Conservation (phyloP, 108 stramenopile genomes). For the Licmophora abbreviata region DNA sequence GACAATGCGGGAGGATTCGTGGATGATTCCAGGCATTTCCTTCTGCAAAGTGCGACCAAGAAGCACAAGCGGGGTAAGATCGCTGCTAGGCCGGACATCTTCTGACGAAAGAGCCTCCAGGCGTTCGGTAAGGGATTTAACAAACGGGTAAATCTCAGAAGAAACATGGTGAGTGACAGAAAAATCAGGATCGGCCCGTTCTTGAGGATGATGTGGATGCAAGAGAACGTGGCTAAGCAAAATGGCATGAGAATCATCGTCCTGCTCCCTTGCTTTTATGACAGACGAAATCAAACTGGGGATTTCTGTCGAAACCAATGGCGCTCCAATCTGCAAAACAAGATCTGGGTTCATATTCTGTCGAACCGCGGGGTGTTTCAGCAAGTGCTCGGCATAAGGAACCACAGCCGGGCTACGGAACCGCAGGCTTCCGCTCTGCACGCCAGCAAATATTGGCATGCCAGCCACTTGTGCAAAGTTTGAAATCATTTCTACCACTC, state of each 20-base stretch:
- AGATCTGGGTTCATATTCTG: conserved; percentile 73
- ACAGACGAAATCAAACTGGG: conserved; percentile 33
- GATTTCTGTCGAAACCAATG: conserved; percentile 76
- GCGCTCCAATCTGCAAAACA: conserved; percentile 79
- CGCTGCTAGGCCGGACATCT: conserved; percentile 24
- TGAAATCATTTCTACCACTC: conserved; percentile 31
- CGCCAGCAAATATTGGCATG: conserved; percentile 69
- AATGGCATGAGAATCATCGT: neutral
- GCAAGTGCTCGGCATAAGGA: conserved; percentile 72
- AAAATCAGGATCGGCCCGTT: conserved; percentile 60
- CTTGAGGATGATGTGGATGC: conserved; percentile 47
- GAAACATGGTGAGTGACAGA: conserved; percentile 64
- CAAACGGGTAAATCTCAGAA: conserved; percentile 33
- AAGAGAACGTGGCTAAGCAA: conserved; percentile 43
- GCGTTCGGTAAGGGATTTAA: conserved; percentile 12
- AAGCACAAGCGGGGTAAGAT: conserved; percentile 46
- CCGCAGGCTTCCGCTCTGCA: conserved; percentile 54
- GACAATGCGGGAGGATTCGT: conserved; percentile 18
- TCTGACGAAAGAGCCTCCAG: neutral
- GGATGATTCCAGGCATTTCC: conserved; percentile 56
- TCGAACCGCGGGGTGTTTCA: conserved; percentile 53
- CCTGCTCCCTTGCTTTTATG: conserved; percentile 9
- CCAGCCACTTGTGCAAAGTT: conserved; percentile 58
- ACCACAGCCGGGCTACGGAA: conserved; percentile 47
- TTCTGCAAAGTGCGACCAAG: conserved; percentile 41